Percentiles rank a stretch among this genome's conserved stretches.
These are phyloP conservation scores for Knoxdaviesia proteae DNA, from an alignment of 2,329 filamentous ascomycete species.

Conservation along the genomic window DNA sequence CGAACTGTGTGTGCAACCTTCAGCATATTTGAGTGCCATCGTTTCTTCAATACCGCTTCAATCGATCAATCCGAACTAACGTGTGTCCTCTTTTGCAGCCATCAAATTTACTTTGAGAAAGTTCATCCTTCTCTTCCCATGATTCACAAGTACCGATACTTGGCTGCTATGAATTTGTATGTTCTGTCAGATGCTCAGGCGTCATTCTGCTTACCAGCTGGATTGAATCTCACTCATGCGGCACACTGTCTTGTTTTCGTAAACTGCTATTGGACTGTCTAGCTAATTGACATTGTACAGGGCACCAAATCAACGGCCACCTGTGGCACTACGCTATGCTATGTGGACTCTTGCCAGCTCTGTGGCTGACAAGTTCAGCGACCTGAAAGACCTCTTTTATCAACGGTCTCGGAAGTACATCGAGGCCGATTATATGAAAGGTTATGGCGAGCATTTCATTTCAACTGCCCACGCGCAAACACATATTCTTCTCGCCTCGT, in stretches of 20 bases:
- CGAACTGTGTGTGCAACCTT: slow-evolving; percentile 43
- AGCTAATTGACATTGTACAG: slow-evolving; percentile 13
- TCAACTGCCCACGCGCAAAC: slow-evolving; percentile 72
- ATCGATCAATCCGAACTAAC: neutral
- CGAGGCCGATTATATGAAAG: slow-evolving; percentile 76
- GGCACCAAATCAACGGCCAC: slow-evolving; percentile 66
- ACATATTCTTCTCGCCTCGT: slow-evolving; percentile 58
- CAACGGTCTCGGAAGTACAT: slow-evolving; percentile 74
- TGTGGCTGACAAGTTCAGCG: slow-evolving; percentile 59
- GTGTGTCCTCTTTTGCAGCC: slow-evolving; percentile 19
- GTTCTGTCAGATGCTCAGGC: slow-evolving; percentile 7
- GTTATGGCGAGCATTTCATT: slow-evolving; percentile 75
- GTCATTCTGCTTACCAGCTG: no score
- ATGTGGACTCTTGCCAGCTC: slow-evolving; percentile 93
- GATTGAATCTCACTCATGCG: neutral
- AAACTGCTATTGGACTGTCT: neutral
- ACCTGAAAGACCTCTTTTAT: slow-evolving; percentile 76
- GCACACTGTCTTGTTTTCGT: neutral
- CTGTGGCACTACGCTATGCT: slow-evolving; percentile 73
- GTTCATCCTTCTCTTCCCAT: slow-evolving; percentile 71
- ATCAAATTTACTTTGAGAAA: slow-evolving; percentile 78
- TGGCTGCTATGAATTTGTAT: slow-evolving; percentile 69
- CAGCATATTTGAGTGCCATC: neutral
- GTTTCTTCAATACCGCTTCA: slow-evolving; percentile 5
- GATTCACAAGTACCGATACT: slow-evolving; percentile 73